These are phyloP conservation scores for Leptoxyphium fumago DNA, from an alignment of 2,329 filamentous ascomycete genomes.

Conservation along the genomic window DNA sequence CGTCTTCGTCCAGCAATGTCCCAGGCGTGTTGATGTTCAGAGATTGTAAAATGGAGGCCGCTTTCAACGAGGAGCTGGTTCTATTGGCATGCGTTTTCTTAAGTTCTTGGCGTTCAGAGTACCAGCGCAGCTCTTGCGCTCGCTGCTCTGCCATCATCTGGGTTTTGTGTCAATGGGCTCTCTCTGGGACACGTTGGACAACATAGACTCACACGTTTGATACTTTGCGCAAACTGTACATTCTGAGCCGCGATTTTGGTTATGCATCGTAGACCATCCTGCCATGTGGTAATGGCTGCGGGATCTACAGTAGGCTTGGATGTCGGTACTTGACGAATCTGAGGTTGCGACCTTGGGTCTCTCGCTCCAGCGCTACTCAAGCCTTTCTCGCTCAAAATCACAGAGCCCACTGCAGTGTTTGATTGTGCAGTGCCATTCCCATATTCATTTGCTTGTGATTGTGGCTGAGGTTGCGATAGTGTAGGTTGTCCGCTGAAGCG, in stretches of 20 bases:
- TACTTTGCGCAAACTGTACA: slow-evolving; percentile 23
- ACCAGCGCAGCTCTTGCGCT: slow-evolving; percentile 47
- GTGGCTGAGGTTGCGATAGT: neutral
- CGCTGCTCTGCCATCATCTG: slow-evolving; percentile 49
- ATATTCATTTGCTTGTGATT: neutral
- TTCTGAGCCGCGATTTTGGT: slow-evolving; percentile 33
- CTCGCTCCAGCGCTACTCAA: neutral
- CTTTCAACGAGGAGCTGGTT: slow-evolving; percentile 14
- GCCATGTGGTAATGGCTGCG: slow-evolving; percentile 34
- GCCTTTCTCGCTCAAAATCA: no score
- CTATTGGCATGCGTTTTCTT: slow-evolving; percentile 19
- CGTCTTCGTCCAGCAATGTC: slow-evolving; percentile 1
- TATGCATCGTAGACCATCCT: slow-evolving; percentile 30
- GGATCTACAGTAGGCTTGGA: slow-evolving; percentile 26
- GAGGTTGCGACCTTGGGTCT: slow-evolving; percentile 1
- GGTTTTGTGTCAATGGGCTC: slow-evolving; percentile 10
- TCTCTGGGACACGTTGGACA: neutral
- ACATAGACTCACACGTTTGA: slow-evolving; percentile 23
- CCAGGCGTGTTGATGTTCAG: slow-evolving; percentile 7
- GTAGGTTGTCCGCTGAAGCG: slow-evolving; percentile 8
- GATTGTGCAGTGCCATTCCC: no score
- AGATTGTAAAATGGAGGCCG: slow-evolving; percentile 18
- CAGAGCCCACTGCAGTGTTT: no score
- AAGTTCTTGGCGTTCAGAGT: slow-evolving; percentile 18
- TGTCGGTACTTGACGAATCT: slow-evolving; percentile 8